Evolutionary conservation across 768 basidiomycete genomes (phyloP).

Genomic region (Naganishia friedmannii): DNA sequence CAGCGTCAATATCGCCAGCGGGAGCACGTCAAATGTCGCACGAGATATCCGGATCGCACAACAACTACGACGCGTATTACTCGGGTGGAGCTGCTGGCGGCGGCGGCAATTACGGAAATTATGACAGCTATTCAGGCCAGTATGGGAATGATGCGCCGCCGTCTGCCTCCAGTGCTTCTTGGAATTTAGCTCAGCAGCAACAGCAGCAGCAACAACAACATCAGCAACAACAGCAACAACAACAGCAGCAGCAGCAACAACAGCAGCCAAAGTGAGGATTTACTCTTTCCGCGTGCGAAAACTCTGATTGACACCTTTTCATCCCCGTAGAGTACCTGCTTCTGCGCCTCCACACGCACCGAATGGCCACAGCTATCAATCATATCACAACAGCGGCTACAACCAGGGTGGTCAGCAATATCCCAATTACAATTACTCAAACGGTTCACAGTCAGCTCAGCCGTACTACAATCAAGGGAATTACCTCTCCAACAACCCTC

Average conservation of each 20-base stretch:
- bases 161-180: conserved; percentile 27
- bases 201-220: conserved; percentile 21
- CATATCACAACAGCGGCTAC: conserved; percentile 4
- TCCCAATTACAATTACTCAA: conserved; percentile 9
- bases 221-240: conserved; percentile 24
- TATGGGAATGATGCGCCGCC: conserved; percentile 32
- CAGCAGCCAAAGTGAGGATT: conserved; percentile 5
- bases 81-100: neutral
- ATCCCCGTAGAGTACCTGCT: conserved; percentile 23
- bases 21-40: conserved; percentile 17
- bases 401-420: neutral
- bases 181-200: conserved; percentile 27
- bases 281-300: no score
- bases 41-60: conserved; percentile 24
- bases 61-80: conserved; percentile 19
- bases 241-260: conserved; percentile 16
- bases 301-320: neutral
- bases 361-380: neutral
- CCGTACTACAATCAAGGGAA: conserved; percentile 17
- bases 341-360: conserved; percentile 34
- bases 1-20: conserved; percentile 6
- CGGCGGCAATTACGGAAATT: conserved; percentile 2
- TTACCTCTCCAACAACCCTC: conserved; percentile 1
- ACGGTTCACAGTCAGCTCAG: conserved; percentile 17
- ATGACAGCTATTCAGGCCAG: conserved; percentile 30